Base-by-base conservation (phyloP, 306 rosid genomes). In the Lupinus albus region DNA sequence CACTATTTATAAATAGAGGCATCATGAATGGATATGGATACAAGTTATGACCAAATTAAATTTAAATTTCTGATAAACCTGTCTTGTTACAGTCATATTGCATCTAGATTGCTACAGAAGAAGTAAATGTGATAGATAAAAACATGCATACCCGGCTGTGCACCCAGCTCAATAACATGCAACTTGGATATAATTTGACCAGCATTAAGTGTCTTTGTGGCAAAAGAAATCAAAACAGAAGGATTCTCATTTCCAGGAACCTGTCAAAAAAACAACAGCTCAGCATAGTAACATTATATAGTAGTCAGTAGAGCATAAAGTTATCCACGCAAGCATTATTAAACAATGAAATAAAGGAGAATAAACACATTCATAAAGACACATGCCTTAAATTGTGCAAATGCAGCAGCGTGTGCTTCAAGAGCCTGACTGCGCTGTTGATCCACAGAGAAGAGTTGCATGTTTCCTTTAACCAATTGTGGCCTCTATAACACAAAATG, bases 361-460 rank as follows among this genome's bases (percentile, higher is more conserved):
- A 45, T 35, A 50, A 11, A 58, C 21, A 50, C 45, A 28, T 21
- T 53, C 5, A 21, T 32, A 61, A 53, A 62, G 64, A 47, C 6
- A 51, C 90, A 8, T 63, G 88, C 99, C 81, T 90, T 93, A 63
- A 88, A 84, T 78, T 90, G 97, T 54, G 97, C 97, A 85, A 93
- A 93, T 65, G 99, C 73, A 20, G 99, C 99, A 33, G 99, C 97
- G 57, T 93, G 99, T 7, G 99, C 97, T 86, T 93, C 99, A 72
- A 93, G 92, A 66, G 99, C 99, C 82, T 93, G 99, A 82, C 99
- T 93, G 46, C 97, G 89, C 84, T 94, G 99, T 83, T 94, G 99
- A 32, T 94, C 99, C 73, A 90, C 85, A 0, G 99, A 94, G 76
- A 86, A 94, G 65, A 94, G 97, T 73, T 94, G 99, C 99, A 94